Evolutionary conservation across 2,329 filamentous ascomycete species (phyloP).

Genomic region (Penicillium sp.): DNA sequence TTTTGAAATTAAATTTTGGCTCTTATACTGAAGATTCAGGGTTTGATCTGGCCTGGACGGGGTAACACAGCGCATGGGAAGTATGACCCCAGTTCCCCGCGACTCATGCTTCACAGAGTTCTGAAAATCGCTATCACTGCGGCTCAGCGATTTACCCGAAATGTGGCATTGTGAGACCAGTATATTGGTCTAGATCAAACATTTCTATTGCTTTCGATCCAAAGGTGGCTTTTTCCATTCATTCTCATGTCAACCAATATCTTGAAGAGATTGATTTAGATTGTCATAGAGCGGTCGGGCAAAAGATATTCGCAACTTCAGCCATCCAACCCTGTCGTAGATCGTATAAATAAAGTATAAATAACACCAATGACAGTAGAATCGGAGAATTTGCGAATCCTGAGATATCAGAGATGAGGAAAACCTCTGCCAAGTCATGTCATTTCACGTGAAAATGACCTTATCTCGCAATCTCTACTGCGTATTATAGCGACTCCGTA

Average conservation of each 20-base stretch:
- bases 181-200: not conserved
- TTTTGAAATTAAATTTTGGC: not conserved
- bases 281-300: not conserved
- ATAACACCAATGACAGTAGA: not conserved
- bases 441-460: not conserved
- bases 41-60: conserved; percentile 1
- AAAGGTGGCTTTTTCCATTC: not conserved
- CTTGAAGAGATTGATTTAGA: not conserved
- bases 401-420: not conserved
- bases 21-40: not conserved
- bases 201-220: not conserved
- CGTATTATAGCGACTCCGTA: too few relatives aligned
- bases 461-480: not conserved
- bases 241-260: not conserved
- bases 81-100: conserved; percentile 19
- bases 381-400: not conserved
- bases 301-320: not conserved
- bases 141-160: not conserved
- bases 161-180: conserved; percentile 1
- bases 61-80: conserved; percentile 19
- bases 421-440: not conserved
- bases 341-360: not conserved
- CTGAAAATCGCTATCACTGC: conserved; percentile 8
- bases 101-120: conserved; percentile 18
- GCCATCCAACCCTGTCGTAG: not conserved